These are phyloP conservation scores for Platanthera guangdongensis DNA, from an alignment of 106 monocot genomes.

Conservation along the genomic window DNA sequence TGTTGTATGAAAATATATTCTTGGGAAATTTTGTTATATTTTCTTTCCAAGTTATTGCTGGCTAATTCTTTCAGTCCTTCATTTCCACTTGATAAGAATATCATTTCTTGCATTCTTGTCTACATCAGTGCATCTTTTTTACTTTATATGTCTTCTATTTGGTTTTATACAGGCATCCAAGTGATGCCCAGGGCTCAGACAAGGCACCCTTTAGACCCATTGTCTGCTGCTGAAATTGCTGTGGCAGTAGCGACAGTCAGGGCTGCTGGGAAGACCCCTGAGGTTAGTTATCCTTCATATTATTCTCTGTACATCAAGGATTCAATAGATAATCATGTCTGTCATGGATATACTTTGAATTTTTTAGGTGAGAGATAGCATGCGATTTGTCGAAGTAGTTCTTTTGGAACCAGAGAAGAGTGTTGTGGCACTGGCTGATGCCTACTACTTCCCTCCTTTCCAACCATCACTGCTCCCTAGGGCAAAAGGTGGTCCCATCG, in stretches of 20 bases:
- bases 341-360: not conserved
- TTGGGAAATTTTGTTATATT: too few relatives aligned
- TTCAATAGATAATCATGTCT: not conserved
- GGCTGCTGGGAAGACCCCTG: constrained; percentile 82
- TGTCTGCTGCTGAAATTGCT: constrained; percentile 88
- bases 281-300: constrained; percentile 28
- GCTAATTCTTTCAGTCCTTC: too few relatives aligned
- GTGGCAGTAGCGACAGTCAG: constrained; percentile 88
- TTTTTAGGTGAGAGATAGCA: constrained; percentile 72
- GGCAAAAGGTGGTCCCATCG: constrained; percentile 70
- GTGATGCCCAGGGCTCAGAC: constrained; percentile 46
- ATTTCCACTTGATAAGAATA: too few relatives aligned
- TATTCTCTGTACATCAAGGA: not conserved
- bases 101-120: too few relatives aligned
- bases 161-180: constrained; percentile 7
- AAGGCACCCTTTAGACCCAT: constrained; percentile 78
- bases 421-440: constrained; percentile 86
- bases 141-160: not conserved
- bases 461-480: constrained; percentile 80
- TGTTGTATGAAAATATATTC: too few relatives aligned
- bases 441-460: constrained; percentile 91
- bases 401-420: constrained; percentile 75
- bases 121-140: not conserved
- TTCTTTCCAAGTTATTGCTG: too few relatives aligned
- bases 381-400: constrained; percentile 87